phyloP scores from a whole-genome alignment of 2,329 filamentous ascomycete genomes.

The Ophiostoma piceae region DNA sequence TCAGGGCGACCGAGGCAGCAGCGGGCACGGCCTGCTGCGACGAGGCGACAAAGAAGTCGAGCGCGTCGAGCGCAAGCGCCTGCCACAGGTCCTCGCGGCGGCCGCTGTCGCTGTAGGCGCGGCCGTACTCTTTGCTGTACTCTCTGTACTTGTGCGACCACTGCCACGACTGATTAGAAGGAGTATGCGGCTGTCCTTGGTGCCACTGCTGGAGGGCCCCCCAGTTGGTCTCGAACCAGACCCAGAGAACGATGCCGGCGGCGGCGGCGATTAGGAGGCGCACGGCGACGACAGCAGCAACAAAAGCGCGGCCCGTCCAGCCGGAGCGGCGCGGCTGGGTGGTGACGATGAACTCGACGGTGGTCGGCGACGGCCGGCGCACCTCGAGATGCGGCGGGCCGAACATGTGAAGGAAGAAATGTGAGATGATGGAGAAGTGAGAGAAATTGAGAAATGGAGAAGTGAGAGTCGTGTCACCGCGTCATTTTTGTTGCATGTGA shows the following conservation, averaged over 20 bases:
- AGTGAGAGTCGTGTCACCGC: slow-evolving; percentile 18
- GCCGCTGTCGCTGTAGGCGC: slow-evolving; percentile 1
- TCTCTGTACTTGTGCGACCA: slow-evolving; percentile 7
- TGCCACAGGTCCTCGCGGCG: slow-evolving; percentile 15
- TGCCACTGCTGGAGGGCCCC: neutral
- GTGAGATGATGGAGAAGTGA: neutral
- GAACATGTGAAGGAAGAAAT: slow-evolving; percentile 49
- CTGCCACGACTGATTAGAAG: neutral
- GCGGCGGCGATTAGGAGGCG: slow-evolving; percentile 41
- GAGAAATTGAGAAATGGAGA: neutral
- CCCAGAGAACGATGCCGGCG: slow-evolving; percentile 47
- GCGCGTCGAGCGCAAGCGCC: slow-evolving; percentile 12
- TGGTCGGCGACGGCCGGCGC: slow-evolving; percentile 73
- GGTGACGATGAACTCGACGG: slow-evolving; percentile 87
- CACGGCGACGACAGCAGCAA: slow-evolving; percentile 41
- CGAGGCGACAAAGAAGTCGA: slow-evolving; percentile 39
- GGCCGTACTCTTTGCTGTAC: slow-evolving; percentile 3
- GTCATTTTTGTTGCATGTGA: slow-evolving; percentile 17
- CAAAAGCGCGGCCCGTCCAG: slow-evolving; percentile 36
- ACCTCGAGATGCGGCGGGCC: slow-evolving; percentile 55
- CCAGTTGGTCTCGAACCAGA: slow-evolving; percentile 34
- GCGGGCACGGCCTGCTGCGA: slow-evolving; percentile 35
- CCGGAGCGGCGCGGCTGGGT: slow-evolving; percentile 53
- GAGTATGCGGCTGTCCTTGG: neutral
- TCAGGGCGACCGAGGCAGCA: slow-evolving; percentile 28